Base-by-base conservation (phyloP, 768 basidiomycete species). In the Russula virescens region DNA sequence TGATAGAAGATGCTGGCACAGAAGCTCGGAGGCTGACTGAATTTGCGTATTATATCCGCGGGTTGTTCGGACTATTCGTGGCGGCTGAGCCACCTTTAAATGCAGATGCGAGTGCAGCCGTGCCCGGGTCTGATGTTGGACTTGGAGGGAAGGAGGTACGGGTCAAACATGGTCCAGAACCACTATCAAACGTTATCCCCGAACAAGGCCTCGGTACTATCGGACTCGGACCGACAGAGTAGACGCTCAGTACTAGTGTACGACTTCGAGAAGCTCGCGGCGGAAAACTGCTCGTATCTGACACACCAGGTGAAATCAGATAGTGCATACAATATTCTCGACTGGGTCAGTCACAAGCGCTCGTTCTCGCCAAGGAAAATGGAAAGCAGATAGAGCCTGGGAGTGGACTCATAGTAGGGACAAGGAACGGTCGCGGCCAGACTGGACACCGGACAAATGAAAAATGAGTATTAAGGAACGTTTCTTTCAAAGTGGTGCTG, bases 1-100 rank as follows among this genome's bases (percentile, higher is more conserved):
- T 73, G 52, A 60, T 49, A 25, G 58, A 16, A 43, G 35, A 49
- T 56, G 42, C 42, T 43, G 40, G n/a, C 25, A 25, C 25, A 26
- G 26, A 31, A 51, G 48, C 5, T 51, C 45, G 56, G 23, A 38
- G 48, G 43, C 19, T 46, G 25, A 60, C 43, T 49, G 46, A 14
- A 19, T 54, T 58, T 31, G 43, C 60, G 18, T 45, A 26, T 55
- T n/a, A 21, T 21, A 18, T 19, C 28, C 53, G 63, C 40, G 23
- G 23, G 42, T 49, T 54, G 52, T 49, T 54, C 57, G 58, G 47
- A 38, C 13, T 54, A 50, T 38, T 64, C 63, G 58, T 60, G 53
- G 62, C 53, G 42, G 54, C 19, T 49, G 35, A 14, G 48, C 49
- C 55, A 38, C 21, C 21, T 28, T 11, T 40, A 21, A 40, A 55